Percentiles rank a stretch among this genome's conserved stretches.
phyloP scores from a whole-genome alignment of 495 filamentous ascomycete species.

The Cryomyces antarcticus region DNA sequence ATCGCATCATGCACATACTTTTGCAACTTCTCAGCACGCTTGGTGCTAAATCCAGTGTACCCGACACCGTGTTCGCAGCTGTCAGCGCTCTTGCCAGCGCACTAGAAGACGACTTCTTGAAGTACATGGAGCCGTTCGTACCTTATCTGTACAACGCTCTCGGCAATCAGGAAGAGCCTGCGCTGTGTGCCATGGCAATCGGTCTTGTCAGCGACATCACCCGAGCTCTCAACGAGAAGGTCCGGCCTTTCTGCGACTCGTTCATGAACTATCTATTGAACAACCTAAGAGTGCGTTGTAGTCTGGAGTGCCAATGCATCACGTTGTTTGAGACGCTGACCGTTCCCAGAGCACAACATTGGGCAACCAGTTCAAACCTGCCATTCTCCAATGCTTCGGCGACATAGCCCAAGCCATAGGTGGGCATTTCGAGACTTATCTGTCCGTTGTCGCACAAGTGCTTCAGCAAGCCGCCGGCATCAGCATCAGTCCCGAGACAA shows the following conservation, averaged over 20 bases:
- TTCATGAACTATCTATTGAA: conserved; percentile 95
- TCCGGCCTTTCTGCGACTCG: conserved; percentile 81
- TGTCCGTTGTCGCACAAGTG: conserved; percentile 78
- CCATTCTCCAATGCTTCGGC: conserved; percentile 92
- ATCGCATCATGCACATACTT: conserved; percentile 79
- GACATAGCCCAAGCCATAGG: conserved; percentile 95
- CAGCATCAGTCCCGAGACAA: conserved; percentile 44
- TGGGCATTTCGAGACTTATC: conserved; percentile 77
- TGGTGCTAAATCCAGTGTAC: conserved; percentile 76
- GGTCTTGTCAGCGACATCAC: conserved; percentile 91
- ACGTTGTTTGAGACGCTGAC: conserved; percentile 13
- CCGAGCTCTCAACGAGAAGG: conserved; percentile 68
- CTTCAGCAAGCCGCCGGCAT: conserved; percentile 80
- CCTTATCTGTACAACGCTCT: conserved; percentile 85
- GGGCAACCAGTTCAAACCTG: conserved; percentile 92
- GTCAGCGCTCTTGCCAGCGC: conserved; percentile 72
- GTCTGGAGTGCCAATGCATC: not conserved
- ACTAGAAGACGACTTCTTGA: conserved; percentile 75
- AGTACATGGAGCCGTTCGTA: conserved; percentile 89
- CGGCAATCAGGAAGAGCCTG: conserved; percentile 83
- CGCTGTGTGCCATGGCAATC: conserved; percentile 90
- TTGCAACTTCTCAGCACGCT: conserved; percentile 61
- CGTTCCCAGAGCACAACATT: conserved; percentile 38
- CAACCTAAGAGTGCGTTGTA: conserved; percentile 55
- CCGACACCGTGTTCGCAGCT: conserved; percentile 77